These are phyloP conservation scores for Elaeagnus macrophylla DNA, from an alignment of 306 rosid genomes.

Conservation along the genomic window DNA sequence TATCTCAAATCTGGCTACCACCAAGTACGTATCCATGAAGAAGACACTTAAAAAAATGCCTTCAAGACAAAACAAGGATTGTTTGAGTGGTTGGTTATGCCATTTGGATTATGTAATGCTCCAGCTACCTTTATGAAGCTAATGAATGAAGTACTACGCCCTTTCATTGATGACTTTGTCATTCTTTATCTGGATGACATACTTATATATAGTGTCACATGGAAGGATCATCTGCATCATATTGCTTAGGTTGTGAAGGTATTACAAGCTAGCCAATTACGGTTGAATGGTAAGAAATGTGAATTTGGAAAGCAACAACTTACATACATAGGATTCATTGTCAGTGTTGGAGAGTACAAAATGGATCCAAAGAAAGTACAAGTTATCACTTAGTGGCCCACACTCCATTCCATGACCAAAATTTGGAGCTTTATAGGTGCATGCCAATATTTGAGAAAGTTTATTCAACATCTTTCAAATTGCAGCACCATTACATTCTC, in stretches of 20 bases:
- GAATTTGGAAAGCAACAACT: neutral
- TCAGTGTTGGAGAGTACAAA: neutral
- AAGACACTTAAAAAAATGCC: neutral
- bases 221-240: neutral
- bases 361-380: neutral
- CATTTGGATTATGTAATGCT: neutral
- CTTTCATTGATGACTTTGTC: neutral
- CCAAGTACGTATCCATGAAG: neutral
- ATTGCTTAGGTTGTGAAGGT: no score
- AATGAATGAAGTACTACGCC: neutral
- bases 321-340: neutral
- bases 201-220: neutral
- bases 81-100: neutral
- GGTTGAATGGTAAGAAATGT: no score
- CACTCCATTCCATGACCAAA: neutral
- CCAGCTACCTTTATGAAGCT: neutral
- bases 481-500: neutral
- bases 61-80: neutral
- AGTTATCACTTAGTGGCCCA: neutral
- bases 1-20: neutral
- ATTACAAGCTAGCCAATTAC: neutral
- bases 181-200: neutral
- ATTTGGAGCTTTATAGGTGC: neutral
- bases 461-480: neutral
- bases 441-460: slow-evolving; percentile 10